Base-by-base conservation (phyloP, 192 early-diverging fungal species). In the Podila verticillata region DNA sequence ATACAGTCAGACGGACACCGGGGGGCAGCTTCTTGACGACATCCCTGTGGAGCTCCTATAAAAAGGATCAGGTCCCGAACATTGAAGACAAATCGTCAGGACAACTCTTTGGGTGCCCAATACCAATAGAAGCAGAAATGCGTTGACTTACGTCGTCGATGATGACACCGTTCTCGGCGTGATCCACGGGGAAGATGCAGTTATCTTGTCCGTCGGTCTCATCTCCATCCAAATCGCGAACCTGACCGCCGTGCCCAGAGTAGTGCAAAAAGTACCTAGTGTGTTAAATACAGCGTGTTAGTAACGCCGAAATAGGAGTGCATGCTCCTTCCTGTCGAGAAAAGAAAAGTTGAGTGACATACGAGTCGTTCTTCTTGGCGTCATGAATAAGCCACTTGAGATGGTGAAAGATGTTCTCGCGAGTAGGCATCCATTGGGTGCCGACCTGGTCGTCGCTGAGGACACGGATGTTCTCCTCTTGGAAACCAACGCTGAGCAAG, bases 1-100 rank as follows among this genome's bases (percentile, higher is more conserved):
- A 85, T 7, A 83, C 91, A 1, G 91, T 92, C 63, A 93, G 80
- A n/a, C 90, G 90, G 10, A 85, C 87, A 26, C 91, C 89, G 22
- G 75, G 83, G 26, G 91, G 91, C 57, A 87, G 73, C 15, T 65
- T 54, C 32, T 81, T 65, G 20, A 84, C 85, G 26, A 87, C 32
- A 12, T 82, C 13, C 5, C 1, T 39, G 39, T 86, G 86, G 20
- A 86, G 36, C 22, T 85, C 77, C 71, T 85, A 47, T 17, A 69
- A 39, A 31, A 29, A 36, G 19, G 26, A 10, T 30, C 26, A 68
- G 6, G 30, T 47, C 15, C 22, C 12, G 39, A 2, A 44, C 13
- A 44, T 44, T 44, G 39, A 17, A 44, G 39, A 4, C 39, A 17
- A 15, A 17, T 13, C 2, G 39, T 44, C 0, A 44, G 39, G 17